These are phyloP conservation scores for Polysphondylium violaceum DNA, from an alignment of 78 protist species.

Conservation along the genomic window DNA sequence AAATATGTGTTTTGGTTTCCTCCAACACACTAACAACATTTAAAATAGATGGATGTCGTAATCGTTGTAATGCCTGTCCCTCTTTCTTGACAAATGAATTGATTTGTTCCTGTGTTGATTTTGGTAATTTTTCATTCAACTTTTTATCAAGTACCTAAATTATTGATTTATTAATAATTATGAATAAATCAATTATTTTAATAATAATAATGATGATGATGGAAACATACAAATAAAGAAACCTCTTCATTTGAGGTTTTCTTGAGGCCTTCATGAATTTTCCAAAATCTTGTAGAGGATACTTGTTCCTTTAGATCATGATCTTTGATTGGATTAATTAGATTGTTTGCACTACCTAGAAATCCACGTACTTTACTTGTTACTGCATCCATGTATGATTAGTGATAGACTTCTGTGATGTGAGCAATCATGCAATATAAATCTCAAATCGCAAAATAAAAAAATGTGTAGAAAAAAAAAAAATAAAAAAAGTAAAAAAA, in stretches of 20 bases:
- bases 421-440: too few species aligned
- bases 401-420: too few species aligned
- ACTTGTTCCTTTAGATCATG: constrained; percentile 8
- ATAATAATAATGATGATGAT: neutral
- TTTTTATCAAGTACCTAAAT: constrained; percentile 54
- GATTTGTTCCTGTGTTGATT: constrained; percentile 1
- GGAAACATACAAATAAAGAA: constrained; percentile 57
- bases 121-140: constrained; percentile 35
- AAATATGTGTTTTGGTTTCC: constrained; percentile 48
- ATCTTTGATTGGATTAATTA: constrained; percentile 46
- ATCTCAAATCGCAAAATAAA: too few species aligned
- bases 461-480: too few species aligned
- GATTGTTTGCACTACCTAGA: neutral
- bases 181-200: neutral
- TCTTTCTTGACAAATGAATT: constrained; percentile 35
- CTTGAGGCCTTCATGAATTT: constrained; percentile 41
- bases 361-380: constrained; percentile 44
- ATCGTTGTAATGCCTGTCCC: constrained; percentile 46
- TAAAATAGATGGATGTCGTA: constrained; percentile 70
- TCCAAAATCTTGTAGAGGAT: constrained; percentile 16
- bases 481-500: too few species aligned
- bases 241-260: constrained; percentile 46
- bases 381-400: constrained; percentile 25
- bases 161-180: neutral
- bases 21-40: constrained; percentile 43